Evolutionary conservation across 1,284 basidiomycete genomes (phyloP).

Genomic region (Irpex lacteus): DNA sequence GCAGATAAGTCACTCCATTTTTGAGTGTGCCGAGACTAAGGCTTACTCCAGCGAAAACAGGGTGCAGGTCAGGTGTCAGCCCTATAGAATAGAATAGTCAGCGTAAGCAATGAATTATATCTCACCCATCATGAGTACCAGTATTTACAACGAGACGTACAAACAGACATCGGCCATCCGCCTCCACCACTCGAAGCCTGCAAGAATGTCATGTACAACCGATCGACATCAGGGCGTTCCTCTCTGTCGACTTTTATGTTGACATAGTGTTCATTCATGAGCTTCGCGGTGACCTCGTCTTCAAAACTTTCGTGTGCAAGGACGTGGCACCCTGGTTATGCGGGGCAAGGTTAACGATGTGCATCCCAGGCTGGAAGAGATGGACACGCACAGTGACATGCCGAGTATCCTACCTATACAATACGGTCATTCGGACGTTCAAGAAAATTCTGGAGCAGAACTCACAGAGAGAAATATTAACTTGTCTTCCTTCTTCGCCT

Average conservation of each 20-base stretch:
- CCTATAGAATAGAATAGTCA: conserved; percentile 13
- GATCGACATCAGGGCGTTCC: conserved; percentile 44
- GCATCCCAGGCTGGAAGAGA: conserved; percentile 28
- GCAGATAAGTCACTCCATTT: background rate
- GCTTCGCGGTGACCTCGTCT: conserved; percentile 35
- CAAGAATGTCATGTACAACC: conserved; percentile 44
- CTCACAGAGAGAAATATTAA: conserved; percentile 38
- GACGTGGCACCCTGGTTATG: conserved; percentile 28
- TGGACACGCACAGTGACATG: conserved; percentile 27
- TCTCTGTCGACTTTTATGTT: conserved; percentile 46
- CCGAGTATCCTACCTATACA: conserved; percentile 38
- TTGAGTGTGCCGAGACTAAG: background rate
- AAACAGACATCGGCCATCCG: conserved; percentile 45
- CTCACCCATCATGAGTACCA: background rate
- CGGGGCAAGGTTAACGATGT: background rate
- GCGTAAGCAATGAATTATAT: background rate
- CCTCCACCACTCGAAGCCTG: conserved; percentile 41
- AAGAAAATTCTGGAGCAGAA: conserved; percentile 15
- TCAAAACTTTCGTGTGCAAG: conserved; percentile 41
- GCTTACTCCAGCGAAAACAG: conserved; percentile 39
- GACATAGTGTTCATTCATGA: conserved; percentile 43
- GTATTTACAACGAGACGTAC: conserved; percentile 16
- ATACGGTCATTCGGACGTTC: background rate
- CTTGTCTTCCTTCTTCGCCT: conserved; percentile 35
- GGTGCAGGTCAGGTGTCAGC: conserved; percentile 40